Conservation (phyloP, 2,329 filamentous ascomycete genomes). For the Juglanconis juglandina region DNA sequence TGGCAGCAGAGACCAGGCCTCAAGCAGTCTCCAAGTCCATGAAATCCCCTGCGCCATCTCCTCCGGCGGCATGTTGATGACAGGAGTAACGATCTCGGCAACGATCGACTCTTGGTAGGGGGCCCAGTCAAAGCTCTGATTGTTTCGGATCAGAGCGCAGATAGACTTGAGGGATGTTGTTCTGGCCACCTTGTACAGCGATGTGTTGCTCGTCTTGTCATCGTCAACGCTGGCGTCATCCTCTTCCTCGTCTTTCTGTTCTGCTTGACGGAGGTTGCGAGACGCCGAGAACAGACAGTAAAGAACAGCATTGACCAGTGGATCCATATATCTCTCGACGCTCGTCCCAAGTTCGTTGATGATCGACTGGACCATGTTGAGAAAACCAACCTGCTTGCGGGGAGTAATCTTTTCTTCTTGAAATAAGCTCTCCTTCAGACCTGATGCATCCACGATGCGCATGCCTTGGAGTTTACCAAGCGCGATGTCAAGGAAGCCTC, state of each 20-base stretch:
- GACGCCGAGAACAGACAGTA: slow-evolving; percentile 76
- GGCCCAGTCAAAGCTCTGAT: slow-evolving; percentile 67
- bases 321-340: slow-evolving; percentile 63
- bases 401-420: slow-evolving; percentile 57
- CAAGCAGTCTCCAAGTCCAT: slow-evolving; percentile 74
- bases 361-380: slow-evolving; percentile 87
- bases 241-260: slow-evolving; percentile 36
- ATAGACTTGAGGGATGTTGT: slow-evolving; percentile 80
- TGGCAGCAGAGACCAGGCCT: slow-evolving; percentile 71
- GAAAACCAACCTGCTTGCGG: slow-evolving; percentile 82
- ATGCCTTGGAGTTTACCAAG: slow-evolving; percentile 66
- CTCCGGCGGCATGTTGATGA: slow-evolving; percentile 71
- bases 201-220: slow-evolving; percentile 44
- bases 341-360: slow-evolving; percentile 78
- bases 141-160: slow-evolving; percentile 72
- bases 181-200: slow-evolving; percentile 63
- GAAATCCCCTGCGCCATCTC: slow-evolving; percentile 92
- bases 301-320: slow-evolving; percentile 71
- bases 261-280: slow-evolving; percentile 36
- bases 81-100: slow-evolving; percentile 70
- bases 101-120: slow-evolving; percentile 69
- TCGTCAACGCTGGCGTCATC: slow-evolving; percentile 28
- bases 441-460: slow-evolving; percentile 50
- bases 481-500: slow-evolving; percentile 78
- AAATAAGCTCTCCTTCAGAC: slow-evolving; percentile 51